phyloP scores from a whole-genome alignment of 2,329 filamentous ascomycete genomes.

The Coniella lustricola region DNA sequence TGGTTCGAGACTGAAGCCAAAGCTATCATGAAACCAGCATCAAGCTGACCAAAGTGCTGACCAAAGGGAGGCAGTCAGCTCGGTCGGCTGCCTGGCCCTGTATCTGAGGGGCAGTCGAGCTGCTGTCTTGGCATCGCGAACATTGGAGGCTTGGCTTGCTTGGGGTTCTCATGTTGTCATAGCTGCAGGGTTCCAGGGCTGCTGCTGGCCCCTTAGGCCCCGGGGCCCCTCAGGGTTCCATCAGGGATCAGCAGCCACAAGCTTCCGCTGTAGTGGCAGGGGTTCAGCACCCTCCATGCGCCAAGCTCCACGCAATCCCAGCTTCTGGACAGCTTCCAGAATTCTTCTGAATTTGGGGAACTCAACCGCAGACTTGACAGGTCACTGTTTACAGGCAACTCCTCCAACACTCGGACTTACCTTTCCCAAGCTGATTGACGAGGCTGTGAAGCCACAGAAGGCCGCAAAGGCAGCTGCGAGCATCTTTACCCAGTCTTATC shows the following conservation, averaged over 20 bases:
- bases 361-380: background rate
- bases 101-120: background rate
- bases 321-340: conserved; percentile 15
- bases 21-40: background rate
- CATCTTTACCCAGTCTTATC: background rate
- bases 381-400: too few relatives aligned
- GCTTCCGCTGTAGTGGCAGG: conserved; percentile 8
- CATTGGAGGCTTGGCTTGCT: conserved; percentile 1
- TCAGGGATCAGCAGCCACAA: background rate
- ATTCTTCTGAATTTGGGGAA: background rate
- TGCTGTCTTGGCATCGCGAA: conserved; percentile 5
- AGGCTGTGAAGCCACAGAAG: background rate
- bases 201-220: background rate
- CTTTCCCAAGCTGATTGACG: background rate
- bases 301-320: background rate
- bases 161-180: background rate
- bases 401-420: background rate
- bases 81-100: background rate
- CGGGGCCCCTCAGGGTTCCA: background rate
- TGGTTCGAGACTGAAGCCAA: conserved; percentile 3
- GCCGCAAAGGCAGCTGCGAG: background rate
- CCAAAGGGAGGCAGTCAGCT: background rate
- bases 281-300: background rate
- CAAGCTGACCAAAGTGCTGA: background rate
- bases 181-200: conserved; percentile 4